Base-by-base conservation (phyloP, 305 asterid species). In the Ilex paraguariensis region DNA sequence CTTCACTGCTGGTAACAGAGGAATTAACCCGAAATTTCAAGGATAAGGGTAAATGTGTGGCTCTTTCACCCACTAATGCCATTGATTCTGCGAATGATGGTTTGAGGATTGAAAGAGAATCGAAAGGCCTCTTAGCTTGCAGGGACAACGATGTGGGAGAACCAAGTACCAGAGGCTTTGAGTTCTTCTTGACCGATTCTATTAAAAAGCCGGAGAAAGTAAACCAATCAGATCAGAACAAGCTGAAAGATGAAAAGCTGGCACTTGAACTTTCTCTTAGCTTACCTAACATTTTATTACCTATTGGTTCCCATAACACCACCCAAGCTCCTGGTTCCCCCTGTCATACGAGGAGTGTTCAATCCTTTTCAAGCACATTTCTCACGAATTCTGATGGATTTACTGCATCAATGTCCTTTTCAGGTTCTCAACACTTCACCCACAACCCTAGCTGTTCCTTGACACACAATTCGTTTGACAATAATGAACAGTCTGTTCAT, bases 381-480 rank as follows among this genome's bases (percentile, higher is more conserved):
- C 79, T 71, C 56, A 87, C 97, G 14, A 75, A 72, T 71, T 87
- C 97, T 68, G 97, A 93, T 72, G 96, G 95, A 49, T 90, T 87
- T 73, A 87, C 96, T 28, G 85, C 88, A 67, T 92, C 98, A 3
- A 80, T 84, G 95, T 88, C 98, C 13, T 90, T 87, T 68, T 90
- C 96, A 42, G 97, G 96, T 49, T 93, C 99, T 61, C 97, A 87
- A 77, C 91, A 84, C 75, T 84, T 90, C 75, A 84, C 91, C 62
- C 97, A 93, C 82, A 93, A 93, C 61, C 99, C 95, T 28, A 93
- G 99, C 75, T 93, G 99, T 70, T 93, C 99, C 68, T 50, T 93
- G 70, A 88, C 88, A 56, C 85, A 86, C 56, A 79, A 84, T 61
- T 76, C 79, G 56, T 80, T 75, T 67, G 97, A 93, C 56, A 52